These are phyloP conservation scores for Syncephalastrum racemosum DNA, from an alignment of 371 early-diverging fungal genomes.

Conservation along the genomic window DNA sequence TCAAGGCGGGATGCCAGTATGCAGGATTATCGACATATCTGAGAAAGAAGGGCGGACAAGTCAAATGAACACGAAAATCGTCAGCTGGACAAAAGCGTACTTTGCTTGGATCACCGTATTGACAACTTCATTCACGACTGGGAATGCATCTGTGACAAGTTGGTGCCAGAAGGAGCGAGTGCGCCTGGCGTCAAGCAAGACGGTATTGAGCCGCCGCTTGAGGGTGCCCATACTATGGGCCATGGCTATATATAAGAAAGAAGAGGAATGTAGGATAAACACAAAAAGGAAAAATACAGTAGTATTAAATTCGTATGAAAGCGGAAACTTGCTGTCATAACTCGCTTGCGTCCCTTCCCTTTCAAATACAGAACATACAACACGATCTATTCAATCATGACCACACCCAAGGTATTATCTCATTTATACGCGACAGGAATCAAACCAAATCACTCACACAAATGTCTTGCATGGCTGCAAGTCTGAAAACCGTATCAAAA, in stretches of 20 bases:
- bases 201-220: conserved; percentile 31
- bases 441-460: neutral
- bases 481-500: neutral
- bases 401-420: too few relatives aligned
- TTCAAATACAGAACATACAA: neutral
- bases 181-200: conserved; percentile 38
- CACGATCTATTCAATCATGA: neutral
- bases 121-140: conserved; percentile 32
- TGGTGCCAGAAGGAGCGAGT: conserved; percentile 38
- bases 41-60: neutral
- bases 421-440: too few relatives aligned
- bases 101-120: conserved; percentile 42
- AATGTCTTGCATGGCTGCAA: neutral
- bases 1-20: conserved; percentile 47
- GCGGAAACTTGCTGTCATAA: neutral
- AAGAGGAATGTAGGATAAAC: neutral
- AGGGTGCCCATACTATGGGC: conserved; percentile 32
- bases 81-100: conserved; percentile 13
- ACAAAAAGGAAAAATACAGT: neutral
- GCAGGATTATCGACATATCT: conserved; percentile 46
- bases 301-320: neutral
- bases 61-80: neutral
- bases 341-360: too few relatives aligned
- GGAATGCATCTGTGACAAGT: conserved; percentile 37
- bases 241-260: conserved; percentile 18